Base-by-base conservation (phyloP, 768 basidiomycete species). In the Hydnum rufescens region DNA sequence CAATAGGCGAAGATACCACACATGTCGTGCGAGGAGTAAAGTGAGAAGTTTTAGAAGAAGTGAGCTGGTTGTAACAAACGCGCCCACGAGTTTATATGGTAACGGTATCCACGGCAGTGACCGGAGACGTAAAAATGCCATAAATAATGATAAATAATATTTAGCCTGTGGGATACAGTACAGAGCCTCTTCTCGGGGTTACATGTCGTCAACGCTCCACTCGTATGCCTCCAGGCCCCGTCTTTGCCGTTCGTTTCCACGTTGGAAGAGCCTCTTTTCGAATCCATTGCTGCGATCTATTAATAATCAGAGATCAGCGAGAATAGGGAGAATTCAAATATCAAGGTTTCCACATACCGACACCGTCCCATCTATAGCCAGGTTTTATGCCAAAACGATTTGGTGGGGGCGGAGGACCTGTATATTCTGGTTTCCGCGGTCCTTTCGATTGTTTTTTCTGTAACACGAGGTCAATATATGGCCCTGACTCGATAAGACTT, bases 1-100 rank as follows among this genome's bases (percentile, higher is more conserved):
- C 87, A 89, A 69, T 95, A 97, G 53, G 74, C 85, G 65, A 97
- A 96, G 70, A 96, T 96, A 68, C 92, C 92, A 68, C 86, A 90
- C 86, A 87, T 88, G 19, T 6, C 49, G 44, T 3, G 49, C 13
- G 23, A 6, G 44, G 23, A 56, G 13, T 26, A 18, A 32, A 4
- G 51, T 29, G 51, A 39, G 36, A 39, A 39, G 32, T 42, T 29
- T 13, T 39, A 30, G 36, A 51, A 31, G 13, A 16, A 31, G 51
- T 51, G 34, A 43, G 29, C 4, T 34, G 18, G 29, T 39, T 39
- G 13, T 13, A 39, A 39, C 36, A 39, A 39, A 13, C 36, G 36
- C 36, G 36, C 36, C 36, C 13, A 39, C 22, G 36, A 39, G 22
- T 39, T 39, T 39, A 39, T 39, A 39, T 39, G 36, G 36, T 22